phyloP scores from a whole-genome alignment of 805 yeast genomes.

The Pichia exigua region DNA sequence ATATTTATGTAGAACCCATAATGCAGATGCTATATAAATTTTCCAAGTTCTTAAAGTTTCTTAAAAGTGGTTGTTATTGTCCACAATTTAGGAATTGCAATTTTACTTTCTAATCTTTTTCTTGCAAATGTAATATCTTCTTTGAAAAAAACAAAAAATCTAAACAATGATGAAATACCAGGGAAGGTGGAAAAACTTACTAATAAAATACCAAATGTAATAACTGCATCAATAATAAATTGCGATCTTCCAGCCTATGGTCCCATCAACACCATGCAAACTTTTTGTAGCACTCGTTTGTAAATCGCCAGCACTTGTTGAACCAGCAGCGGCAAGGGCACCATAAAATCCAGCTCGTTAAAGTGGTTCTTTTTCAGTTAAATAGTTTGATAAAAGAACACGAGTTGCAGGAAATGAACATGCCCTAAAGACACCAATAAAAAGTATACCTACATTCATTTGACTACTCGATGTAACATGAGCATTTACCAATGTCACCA shows the following conservation, averaged over 20 bases:
- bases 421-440: slow-evolving; percentile 55
- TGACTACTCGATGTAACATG: slow-evolving; percentile 36
- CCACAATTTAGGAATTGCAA: slow-evolving; percentile 33
- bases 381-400: slow-evolving; percentile 26
- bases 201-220: slow-evolving; percentile 51
- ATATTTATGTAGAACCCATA: slow-evolving; percentile 20
- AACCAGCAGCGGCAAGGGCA: slow-evolving; percentile 30
- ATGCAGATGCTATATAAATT: slow-evolving; percentile 15
- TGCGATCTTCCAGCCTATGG: slow-evolving; percentile 70
- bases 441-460: slow-evolving; percentile 50
- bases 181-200: slow-evolving; percentile 55
- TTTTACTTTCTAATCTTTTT: slow-evolving; percentile 33
- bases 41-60: slow-evolving; percentile 41
- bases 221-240: slow-evolving; percentile 56
- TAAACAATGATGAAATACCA: slow-evolving; percentile 33
- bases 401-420: slow-evolving; percentile 57
- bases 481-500: slow-evolving; percentile 32
- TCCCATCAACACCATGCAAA: slow-evolving; percentile 44
- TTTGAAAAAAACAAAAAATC: slow-evolving; percentile 32
- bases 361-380: slow-evolving; percentile 13
- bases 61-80: slow-evolving; percentile 32
- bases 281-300: slow-evolving; percentile 45
- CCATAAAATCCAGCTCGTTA: slow-evolving; percentile 16
- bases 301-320: slow-evolving; percentile 51
- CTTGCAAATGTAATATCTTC: slow-evolving; percentile 38